Percentiles rank a stretch among this genome's conserved stretches.
These are phyloP conservation scores for Cercospora janseana DNA, from an alignment of 2,329 filamentous ascomycete species.

Conservation along the genomic window DNA sequence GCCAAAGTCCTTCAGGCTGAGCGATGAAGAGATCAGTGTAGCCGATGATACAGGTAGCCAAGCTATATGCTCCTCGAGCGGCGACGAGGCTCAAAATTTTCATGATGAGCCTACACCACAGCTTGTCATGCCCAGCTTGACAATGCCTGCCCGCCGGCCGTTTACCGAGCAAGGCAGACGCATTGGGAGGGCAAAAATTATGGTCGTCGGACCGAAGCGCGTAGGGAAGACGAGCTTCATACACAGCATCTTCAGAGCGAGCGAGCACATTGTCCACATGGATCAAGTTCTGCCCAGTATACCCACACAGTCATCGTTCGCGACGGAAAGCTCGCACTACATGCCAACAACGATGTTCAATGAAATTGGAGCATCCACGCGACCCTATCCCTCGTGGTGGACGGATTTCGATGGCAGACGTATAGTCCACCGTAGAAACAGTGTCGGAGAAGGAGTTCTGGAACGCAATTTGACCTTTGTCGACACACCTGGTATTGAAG, in stretches of 20 bases:
- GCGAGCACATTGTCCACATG: conserved; percentile 90
- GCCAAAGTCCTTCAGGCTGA: conserved; percentile 57
- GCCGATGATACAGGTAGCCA: conserved; percentile 57
- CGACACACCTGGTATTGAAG: conserved; percentile 69
- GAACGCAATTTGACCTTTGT: conserved; percentile 94
- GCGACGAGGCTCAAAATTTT: conserved; percentile 54
- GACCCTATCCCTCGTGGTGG: conserved; percentile 84
- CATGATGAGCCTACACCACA: conserved; percentile 56
- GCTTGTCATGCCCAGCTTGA: conserved; percentile 96
- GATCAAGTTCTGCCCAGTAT: conserved; percentile 56
- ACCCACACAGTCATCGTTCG: conserved; percentile 28
- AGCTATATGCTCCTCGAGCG: conserved; percentile 52
- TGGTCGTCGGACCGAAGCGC: conserved; percentile 79
- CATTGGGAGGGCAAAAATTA: conserved; percentile 83
- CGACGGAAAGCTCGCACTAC: conserved; percentile 18
- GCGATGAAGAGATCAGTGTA: conserved; percentile 56
- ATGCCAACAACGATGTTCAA: conserved; percentile 31
- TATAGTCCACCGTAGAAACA: conserved; percentile 63
- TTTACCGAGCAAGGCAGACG: conserved; percentile 85
- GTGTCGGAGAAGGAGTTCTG: conserved; percentile 71
- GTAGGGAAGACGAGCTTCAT: conserved; percentile 85
- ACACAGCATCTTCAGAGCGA: conserved; percentile 79
- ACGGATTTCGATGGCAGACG: conserved; percentile 69
- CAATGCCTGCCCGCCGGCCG: conserved; percentile 81
- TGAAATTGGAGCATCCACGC: conserved; percentile 49